Base-by-base conservation (phyloP, 2,329 filamentous ascomycete species). In the Penicillium corylophilum region DNA sequence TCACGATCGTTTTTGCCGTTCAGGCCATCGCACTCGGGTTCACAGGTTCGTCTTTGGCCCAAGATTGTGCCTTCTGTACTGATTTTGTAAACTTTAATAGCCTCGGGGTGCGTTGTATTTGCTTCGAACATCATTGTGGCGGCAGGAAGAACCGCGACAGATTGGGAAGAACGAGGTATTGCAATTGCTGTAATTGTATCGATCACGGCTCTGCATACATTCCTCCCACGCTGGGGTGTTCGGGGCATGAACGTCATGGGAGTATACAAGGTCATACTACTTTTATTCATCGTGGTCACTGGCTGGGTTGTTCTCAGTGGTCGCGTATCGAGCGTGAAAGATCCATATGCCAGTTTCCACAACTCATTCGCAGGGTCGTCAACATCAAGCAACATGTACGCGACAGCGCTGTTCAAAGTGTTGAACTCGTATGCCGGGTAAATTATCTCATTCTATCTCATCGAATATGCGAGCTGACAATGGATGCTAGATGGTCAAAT, bases 391-490 rank as follows among this genome's bases (percentile, higher is more conserved):
- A 85, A 80, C 59, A 79, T 83, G 1, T 88, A 88, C 57, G 83
- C 87, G n/a, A 87, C 82, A 1, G 84, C 86, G 0, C 72, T 89
- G 0, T 88, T 87, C 75, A 88, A 87, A 60, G 84, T 88, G 55
- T 85, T 88, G 62, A 88, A 85, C 80, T 84, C 80, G 54, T 89
- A 84, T 62, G 80, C 86, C 6, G 63, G 63, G 38, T 58, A 42
- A 16, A 38, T 16, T 45, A 13, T 26, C 13, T n/a, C 7, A 42
- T 7, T 24, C 22, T 22, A 3, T 5, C 20, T 2, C 22, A 2
- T 20, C n/a, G 13, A 38, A 9, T 1, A 5, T 6, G 5, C 2
- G 18, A 2, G 20, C 39, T 24, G 10, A 33, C 24, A 10, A 16
- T 18, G 13, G 22, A 22, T 15, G 15, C 10, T 57, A 85, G 85